Percentiles rank a stretch among this genome's conserved stretches.
Conservation (phyloP, 306 rosid species). For the Quercus aquifolioides region DNA sequence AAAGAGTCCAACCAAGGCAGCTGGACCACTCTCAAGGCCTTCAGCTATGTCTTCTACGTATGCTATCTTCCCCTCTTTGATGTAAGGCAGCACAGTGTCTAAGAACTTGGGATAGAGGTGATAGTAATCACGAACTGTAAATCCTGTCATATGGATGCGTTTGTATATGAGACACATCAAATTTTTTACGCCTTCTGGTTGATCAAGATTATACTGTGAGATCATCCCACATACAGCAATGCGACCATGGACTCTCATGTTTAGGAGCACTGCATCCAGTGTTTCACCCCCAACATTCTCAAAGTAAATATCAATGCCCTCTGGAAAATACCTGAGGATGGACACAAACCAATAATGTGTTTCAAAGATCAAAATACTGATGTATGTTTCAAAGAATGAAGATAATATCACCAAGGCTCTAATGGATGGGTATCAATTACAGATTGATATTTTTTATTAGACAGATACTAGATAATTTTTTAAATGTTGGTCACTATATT, state of each 20-base stretch:
- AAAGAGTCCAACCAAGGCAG: slow-evolving; percentile 11
- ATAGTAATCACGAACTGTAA: background rate
- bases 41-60: slow-evolving; percentile 15
- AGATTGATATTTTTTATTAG: background rate
- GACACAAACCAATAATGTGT: background rate
- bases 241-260: slow-evolving; percentile 20
- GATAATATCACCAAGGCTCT: background rate
- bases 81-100: slow-evolving; percentile 6
- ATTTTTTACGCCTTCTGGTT: slow-evolving; percentile 6
- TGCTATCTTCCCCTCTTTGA: slow-evolving; percentile 1
- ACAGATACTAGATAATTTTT: background rate
- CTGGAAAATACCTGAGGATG: slow-evolving; percentile 13
- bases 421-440: background rate
- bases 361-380: too few relatives aligned
- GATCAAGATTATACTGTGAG: slow-evolving; percentile 13
- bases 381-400: too few relatives aligned
- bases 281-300: slow-evolving; percentile 20
- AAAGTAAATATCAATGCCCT: slow-evolving; percentile 23
- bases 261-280: slow-evolving; percentile 17
- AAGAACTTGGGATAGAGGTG: slow-evolving; percentile 21
- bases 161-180: slow-evolving; percentile 3
- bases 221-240: slow-evolving; percentile 20
- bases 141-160: slow-evolving; percentile 14
- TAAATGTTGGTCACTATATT: background rate
- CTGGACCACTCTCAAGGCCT: slow-evolving; percentile 27